These are phyloP conservation scores for Pilobolus umbonatus DNA, from an alignment of 192 early-diverging fungal species.

Conservation along the genomic window DNA sequence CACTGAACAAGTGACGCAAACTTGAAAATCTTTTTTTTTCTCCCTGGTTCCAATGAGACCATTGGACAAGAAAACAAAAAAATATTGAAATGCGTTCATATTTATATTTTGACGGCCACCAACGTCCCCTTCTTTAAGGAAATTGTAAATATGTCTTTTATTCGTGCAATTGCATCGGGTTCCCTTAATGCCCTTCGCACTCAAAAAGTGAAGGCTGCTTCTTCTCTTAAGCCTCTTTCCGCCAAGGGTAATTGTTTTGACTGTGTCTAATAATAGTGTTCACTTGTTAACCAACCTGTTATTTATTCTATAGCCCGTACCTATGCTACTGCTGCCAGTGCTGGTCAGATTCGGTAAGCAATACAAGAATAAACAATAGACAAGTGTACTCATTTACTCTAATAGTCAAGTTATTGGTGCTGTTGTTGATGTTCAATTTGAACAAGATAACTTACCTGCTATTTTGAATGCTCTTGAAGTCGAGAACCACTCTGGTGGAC, in stretches of 20 bases:
- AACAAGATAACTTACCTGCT: conserved; percentile 82
- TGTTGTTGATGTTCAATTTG: conserved; percentile 98
- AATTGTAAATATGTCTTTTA: conserved; percentile 13
- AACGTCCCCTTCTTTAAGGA: background rate
- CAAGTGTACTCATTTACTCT: conserved; percentile 37
- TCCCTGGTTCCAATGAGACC: no score
- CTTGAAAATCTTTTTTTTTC: no score
- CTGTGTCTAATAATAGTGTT: background rate
- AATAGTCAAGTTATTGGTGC: conserved; percentile 96
- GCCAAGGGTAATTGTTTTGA: conserved; percentile 55
- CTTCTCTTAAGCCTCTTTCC: conserved; percentile 95
- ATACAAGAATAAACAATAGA: background rate
- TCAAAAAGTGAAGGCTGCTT: conserved; percentile 34
- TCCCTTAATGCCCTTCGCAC: conserved; percentile 18
- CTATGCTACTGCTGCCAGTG: conserved; percentile 54
- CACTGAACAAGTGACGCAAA: no score
- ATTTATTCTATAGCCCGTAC: conserved; percentile 31
- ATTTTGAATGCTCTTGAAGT: conserved; percentile 98
- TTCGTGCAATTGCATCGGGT: conserved; percentile 22
- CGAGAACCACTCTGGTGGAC: conserved; percentile 66
- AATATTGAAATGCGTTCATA: no score
- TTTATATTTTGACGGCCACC: no score
- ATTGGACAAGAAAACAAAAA: no score
- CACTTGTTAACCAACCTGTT: background rate
- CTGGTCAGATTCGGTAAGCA: conserved; percentile 35